Evolutionary conservation across 345 rosid species (phyloP), one percentile per base, ranked within the genome.

Genomic region (Viola odorata): DNA sequence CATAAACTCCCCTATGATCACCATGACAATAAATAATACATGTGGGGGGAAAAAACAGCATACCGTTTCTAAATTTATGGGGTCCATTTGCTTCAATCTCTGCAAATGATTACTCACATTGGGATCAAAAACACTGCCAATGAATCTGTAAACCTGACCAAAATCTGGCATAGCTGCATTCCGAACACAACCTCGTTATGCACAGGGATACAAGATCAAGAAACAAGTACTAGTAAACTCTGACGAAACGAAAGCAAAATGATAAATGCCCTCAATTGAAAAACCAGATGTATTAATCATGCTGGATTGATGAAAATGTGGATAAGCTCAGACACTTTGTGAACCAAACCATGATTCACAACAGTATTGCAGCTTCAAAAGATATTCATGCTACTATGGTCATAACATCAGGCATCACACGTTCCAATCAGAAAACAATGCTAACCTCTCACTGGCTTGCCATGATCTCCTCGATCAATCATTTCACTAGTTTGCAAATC

Each of bases 71-170:
- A 82, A 40, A 77, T 88, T 71, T 69, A 88, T 81, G 4, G 91
- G 95, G 71, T 90, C 96, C 96, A 90, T 87, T 84, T 86, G 83
- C 80, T 83, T 90, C 70, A 94, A 59, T 62, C 68, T 88, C 78
- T 80, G 82, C 65, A 94, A 53, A 61, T 94, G 99, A 62, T 69
- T 87, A 45, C 84, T 62, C 1, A 73, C 74, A 69, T 55, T 54
- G 40, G 96, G 99, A 70, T 94, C 97, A 66, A 94, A 94, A 48
- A 87, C 76, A 61, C 95, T 90, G 70, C 95, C 96, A 54, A 94
- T 76, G 81, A 94, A 94, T 64, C 84, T 83, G 77, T 94, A 94
- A n/a, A 94, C 97, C 76, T 86, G 78, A 16, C 89, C 75, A 59
- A 94, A 94, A 81, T 94, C 91, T 1, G 99, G 99, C 80, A 79